phyloP scores from a whole-genome alignment of 1,139 yeast genomes.

The Kurtzmaniella quercitrusa region DNA sequence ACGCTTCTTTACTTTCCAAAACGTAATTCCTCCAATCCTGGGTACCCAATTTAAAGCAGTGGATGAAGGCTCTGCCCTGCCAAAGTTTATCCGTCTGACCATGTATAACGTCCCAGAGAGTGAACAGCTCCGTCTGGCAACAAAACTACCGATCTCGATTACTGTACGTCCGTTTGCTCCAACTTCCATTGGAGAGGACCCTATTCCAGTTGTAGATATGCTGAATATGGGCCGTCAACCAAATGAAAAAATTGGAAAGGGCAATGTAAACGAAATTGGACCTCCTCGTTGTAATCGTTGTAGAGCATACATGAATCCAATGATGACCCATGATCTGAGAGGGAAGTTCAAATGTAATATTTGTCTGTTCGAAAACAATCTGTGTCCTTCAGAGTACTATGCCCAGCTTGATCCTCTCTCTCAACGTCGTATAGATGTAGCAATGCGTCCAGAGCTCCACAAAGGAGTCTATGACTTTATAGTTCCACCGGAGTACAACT shows the following conservation, averaged over 20 bases:
- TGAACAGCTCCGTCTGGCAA: conserved; percentile 63
- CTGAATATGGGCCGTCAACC: conserved; percentile 26
- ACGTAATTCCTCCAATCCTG: conserved; percentile 78
- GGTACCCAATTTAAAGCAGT: conserved; percentile 65
- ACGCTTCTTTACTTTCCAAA: conserved; percentile 65
- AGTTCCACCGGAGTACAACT: conserved; percentile 72
- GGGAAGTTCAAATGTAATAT: conserved; percentile 77
- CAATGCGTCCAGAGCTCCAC: conserved; percentile 68
- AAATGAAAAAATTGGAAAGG: conserved; percentile 6
- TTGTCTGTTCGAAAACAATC: conserved; percentile 71
- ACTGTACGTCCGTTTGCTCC: conserved; percentile 84
- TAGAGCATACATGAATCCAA: conserved; percentile 84
- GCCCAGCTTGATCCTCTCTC: conserved; percentile 60
- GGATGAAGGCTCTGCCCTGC: conserved; percentile 84
- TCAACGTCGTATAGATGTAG: conserved; percentile 58
- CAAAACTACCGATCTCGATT: conserved; percentile 79
- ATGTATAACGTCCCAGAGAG: conserved; percentile 82
- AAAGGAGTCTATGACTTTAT: conserved; percentile 82
- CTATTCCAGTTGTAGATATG: conserved; percentile 70
- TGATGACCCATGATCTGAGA: conserved; percentile 66
- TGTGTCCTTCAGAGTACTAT: conserved; percentile 63
- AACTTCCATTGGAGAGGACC: conserved; percentile 40
- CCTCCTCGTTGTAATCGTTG: conserved; percentile 93
- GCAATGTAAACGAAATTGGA: conserved; percentile 41
- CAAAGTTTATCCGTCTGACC: conserved; percentile 72